These are phyloP conservation scores for Tylopilus intermedius DNA, from an alignment of 768 basidiomycete genomes.

Conservation along the genomic window DNA sequence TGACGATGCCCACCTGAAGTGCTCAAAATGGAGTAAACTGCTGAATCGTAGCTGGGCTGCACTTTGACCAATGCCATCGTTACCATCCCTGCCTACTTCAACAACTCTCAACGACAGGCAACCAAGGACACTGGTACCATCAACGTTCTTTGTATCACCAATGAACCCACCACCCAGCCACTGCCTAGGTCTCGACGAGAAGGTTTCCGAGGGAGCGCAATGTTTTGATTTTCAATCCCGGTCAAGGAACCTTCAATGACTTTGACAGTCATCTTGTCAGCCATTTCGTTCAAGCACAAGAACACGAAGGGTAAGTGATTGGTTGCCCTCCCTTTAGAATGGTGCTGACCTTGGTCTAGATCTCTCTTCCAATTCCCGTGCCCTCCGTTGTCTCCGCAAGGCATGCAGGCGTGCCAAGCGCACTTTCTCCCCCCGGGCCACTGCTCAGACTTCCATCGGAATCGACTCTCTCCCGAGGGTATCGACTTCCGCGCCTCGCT, in stretches of 20 bases:
- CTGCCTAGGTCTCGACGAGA: conserved; percentile 99
- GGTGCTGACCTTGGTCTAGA: conserved; percentile 41
- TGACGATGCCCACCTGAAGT: too few relatives aligned
- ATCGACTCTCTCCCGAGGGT: conserved; percentile 97
- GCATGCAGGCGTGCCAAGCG: conserved; percentile 99
- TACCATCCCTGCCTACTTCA: conserved; percentile 97
- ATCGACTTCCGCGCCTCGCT: conserved; percentile 98
- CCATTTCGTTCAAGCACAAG: conserved; percentile 94
- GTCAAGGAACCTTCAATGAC: conserved; percentile 98
- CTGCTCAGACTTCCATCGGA: conserved; percentile 93
- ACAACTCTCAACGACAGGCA: conserved; percentile 97
- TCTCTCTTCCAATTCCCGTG: conserved; percentile 86
- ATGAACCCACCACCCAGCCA: conserved; percentile 97
- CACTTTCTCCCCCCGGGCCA: conserved; percentile 77
- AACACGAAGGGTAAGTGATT: conserved; percentile 77
- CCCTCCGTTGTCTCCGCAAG: conserved; percentile 93
- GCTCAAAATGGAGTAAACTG: conserved; percentile 96
- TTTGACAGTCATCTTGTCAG: conserved; percentile 98
- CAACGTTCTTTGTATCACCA: conserved; percentile 97
- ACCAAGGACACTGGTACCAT: conserved; percentile 98
- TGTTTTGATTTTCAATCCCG: conserved; percentile 97
- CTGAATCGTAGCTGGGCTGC: conserved; percentile 91
- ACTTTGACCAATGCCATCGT: conserved; percentile 87
- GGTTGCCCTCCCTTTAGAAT: not conserved
- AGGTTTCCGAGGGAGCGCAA: conserved; percentile 83